Base-by-base conservation (phyloP, 257 asterid species). In the Misopates orontium region DNA sequence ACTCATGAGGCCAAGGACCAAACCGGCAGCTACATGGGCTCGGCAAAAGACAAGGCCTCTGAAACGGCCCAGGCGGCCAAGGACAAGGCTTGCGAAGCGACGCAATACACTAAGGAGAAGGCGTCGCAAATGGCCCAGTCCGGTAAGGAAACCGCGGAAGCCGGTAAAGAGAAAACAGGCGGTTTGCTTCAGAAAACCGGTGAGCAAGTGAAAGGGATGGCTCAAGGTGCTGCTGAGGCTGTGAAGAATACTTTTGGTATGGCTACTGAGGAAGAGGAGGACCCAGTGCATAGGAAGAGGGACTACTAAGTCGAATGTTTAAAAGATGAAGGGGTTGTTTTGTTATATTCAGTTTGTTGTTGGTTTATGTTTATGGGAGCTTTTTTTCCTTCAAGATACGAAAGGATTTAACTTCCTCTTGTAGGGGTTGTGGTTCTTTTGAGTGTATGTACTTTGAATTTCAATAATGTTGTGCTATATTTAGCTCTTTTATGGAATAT, bases 151-250 rank as follows among this genome's bases (percentile, higher is more conserved):
- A 73, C 83, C 1, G 90, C 95, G 1, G 63, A 71, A 60, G 85
- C 96, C 0, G 96, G 96, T 24, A 81, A 83, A 67, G 92, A 93
- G 68, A 77, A 83, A 72, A 80, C 89, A 0, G 99, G 99, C 0
- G 92, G 97, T 1, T 3, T 83, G 0, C 41, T 91, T 40, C 86
- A 80, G 59, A 69, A 81, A 58, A 85, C 96, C 0, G 96, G 96
- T 3, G 87, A 83, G 32, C 92, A 87, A 52, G 74, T 87, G 67
- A 89, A 68, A 78, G 85, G 80, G 10, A 78, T 82, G 83, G 86
- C 86, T 14, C 68, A 64, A 17, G 86, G 89, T 3, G 80, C 89
- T 12, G 71, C 82, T 5, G 84, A 78, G 0, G 89, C 84, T 4
- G 80, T 75, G 60, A 80, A 83, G 83, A 71, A 76, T 0, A 71